Evolutionary conservation across 108 stramenopile genomes (phyloP).

Genomic region (Epithemia pelagica): DNA sequence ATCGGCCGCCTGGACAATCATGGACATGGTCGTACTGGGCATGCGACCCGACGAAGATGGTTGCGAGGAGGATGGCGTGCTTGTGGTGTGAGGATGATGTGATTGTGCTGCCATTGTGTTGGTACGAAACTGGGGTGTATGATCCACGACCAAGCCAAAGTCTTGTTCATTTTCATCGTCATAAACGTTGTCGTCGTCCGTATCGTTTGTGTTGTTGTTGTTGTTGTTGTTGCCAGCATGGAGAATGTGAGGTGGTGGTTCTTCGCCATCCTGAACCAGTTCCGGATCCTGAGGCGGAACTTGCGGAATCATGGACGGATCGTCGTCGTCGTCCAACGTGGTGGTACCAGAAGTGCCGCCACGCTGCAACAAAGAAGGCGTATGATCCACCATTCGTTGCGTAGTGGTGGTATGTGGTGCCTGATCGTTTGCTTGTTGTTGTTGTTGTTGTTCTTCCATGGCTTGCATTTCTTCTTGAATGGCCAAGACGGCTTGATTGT

Average conservation of each 20-base stretch:
- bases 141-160: slow-evolving; percentile 41
- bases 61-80: background rate
- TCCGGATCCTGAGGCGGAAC: background rate
- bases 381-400: slow-evolving; percentile 19
- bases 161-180: slow-evolving; percentile 36
- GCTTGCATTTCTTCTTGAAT: slow-evolving; percentile 1
- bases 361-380: background rate
- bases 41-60: background rate
- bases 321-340: background rate
- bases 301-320: slow-evolving; percentile 8
- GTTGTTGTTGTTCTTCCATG: background rate
- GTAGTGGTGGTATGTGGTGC: background rate
- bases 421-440: background rate
- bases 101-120: background rate
- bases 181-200: background rate
- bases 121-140: slow-evolving; percentile 9
- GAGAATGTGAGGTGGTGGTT: background rate
- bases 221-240: background rate
- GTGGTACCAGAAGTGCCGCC: background rate
- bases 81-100: background rate
- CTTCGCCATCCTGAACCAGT: background rate
- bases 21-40: slow-evolving; percentile 2
- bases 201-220: background rate
- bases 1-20: slow-evolving; percentile 6
- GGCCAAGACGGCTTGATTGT: background rate